Evolutionary conservation across 2,329 filamentous ascomycete species (phyloP), one percentile per base, ranked within the genome.

Genomic region (Xylaria sp.): DNA sequence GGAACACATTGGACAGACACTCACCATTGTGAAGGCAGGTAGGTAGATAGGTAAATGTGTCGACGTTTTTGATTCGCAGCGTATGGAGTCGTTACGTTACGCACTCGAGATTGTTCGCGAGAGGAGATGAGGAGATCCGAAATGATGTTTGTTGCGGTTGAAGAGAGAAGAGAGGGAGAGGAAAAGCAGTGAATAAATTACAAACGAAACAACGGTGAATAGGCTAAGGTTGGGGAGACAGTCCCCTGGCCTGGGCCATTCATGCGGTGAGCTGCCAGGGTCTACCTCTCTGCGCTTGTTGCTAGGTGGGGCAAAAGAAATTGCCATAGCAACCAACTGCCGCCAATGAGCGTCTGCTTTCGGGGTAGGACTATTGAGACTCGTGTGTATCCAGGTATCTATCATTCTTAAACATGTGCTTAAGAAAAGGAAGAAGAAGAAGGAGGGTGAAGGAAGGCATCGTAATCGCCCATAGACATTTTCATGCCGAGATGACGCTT

Each of bases 291-390:
- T 57, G 51, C 49, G 51, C 40, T 64, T n/a, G 47, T 64, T 65
- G 46, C 57, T 56, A 52, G 46, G 69, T 71, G 63, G 67, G 64
- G 60, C 61, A 45, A 23, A 5, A 21, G 19, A 58, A 60, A 73
- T 73, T 71, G 71, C 69, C 71, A 69, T 71, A 69, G 72, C 71
- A 73, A 74, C 71, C 61, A 52, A 51, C 28, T 46, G 43, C 50
- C 56, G 49, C 43, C 49, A 54, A 57, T 56, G 31, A 51, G 19
- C 4, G 21, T 14, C 17, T 19, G 9, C 19, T 23, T n/a, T 19
- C 21, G 12, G 42, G 21, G 42, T 45, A 45, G 42, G 21, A 45
- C 42, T 38, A n/a, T n/a, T n/a, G n/a, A n/a, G n/a, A n/a, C n/a
- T n/a, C n/a, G n/a, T n/a, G n/a, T n/a, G n/a, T n/a, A n/a, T n/a